These are phyloP conservation scores for Boeremia lycopersici DNA, from an alignment of 2,329 filamentous ascomycete genomes.

Conservation along the genomic window DNA sequence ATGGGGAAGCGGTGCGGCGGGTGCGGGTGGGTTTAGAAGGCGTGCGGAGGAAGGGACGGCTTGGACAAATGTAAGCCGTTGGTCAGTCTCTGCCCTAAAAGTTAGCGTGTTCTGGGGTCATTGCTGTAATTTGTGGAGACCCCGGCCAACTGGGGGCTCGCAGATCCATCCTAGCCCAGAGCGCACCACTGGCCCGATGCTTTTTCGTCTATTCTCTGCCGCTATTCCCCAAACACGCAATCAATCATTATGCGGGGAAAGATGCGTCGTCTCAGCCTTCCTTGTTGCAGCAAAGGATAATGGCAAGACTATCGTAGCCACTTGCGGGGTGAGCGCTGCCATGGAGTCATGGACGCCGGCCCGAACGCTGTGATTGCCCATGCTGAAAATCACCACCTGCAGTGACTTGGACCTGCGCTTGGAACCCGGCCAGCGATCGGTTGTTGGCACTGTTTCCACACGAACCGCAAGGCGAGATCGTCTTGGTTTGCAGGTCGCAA, in stretches of 20 bases:
- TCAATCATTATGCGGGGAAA: conserved; percentile 26
- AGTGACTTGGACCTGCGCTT: conserved; percentile 1
- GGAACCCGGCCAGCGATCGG: not conserved
- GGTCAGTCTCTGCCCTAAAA: conserved; percentile 21
- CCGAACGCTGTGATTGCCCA: conserved; percentile 23
- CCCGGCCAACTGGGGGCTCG: conserved; percentile 27
- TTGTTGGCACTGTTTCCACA: not conserved
- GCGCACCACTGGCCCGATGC: conserved; percentile 31
- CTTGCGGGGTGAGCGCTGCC: conserved; percentile 14
- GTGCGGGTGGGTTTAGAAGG: conserved; percentile 20
- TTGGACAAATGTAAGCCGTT: conserved; percentile 30
- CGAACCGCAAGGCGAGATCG: not conserved
- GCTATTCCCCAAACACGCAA: conserved; percentile 26
- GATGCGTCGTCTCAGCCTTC: conserved; percentile 15
- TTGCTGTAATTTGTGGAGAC: conserved; percentile 18
- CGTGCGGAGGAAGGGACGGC: conserved; percentile 30
- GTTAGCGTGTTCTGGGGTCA: conserved; percentile 28
- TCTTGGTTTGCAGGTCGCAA: not conserved
- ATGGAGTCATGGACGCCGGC: conserved; percentile 26
- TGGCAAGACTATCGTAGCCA: not conserved
- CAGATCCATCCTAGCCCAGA: conserved; percentile 24
- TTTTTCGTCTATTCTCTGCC: conserved; percentile 36
- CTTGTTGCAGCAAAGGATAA: not conserved
- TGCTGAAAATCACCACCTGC: conserved; percentile 10
- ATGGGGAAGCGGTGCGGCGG: conserved; percentile 15